Conservation (phyloP, 169 alveolate genomes). For the Eimeria falciformis region DNA sequence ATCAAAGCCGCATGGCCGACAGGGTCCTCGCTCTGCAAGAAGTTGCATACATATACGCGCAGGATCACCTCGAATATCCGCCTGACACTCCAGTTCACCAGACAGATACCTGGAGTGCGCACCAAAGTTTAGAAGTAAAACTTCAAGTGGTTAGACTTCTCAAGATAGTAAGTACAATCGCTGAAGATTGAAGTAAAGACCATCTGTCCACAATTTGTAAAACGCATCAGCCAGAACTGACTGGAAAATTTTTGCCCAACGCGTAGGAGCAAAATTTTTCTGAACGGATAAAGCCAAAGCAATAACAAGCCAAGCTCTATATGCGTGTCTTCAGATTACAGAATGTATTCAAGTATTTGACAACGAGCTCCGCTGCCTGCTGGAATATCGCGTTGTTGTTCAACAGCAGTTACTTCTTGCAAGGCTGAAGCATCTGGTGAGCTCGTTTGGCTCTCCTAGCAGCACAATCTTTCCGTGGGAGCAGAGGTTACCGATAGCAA, state of each 20-base stretch:
- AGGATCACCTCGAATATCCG: conserved; percentile 21
- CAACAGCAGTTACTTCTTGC: conserved; percentile 64
- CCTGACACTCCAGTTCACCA: neutral
- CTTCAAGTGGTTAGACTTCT: conserved; percentile 12
- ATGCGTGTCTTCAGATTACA: neutral
- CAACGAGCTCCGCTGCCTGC: conserved; percentile 29
- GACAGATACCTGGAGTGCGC: neutral
- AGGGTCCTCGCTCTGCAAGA: conserved; percentile 17
- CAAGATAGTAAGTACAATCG: neutral
- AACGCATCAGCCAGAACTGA: too few relatives aligned
- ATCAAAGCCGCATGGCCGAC: conserved; percentile 16
- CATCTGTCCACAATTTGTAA: too few relatives aligned
- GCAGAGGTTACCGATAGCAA: too few relatives aligned
- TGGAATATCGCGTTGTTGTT: conserved; percentile 7
- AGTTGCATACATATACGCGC: conserved; percentile 2
- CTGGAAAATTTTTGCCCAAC: too few relatives aligned
- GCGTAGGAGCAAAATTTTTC: too few relatives aligned
- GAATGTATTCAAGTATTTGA: neutral
- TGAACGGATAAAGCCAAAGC: too few relatives aligned
- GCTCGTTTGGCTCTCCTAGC: too few relatives aligned
- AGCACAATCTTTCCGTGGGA: too few relatives aligned
- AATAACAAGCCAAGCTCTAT: too few relatives aligned
- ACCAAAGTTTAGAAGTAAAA: conserved; percentile 8
- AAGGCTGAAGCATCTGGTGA: conserved; percentile 53
- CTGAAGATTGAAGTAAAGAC: too few relatives aligned